These are phyloP conservation scores for Phytopythium ostracodes DNA, from an alignment of 352 stramenopile genomes.

Conservation along the genomic window DNA sequence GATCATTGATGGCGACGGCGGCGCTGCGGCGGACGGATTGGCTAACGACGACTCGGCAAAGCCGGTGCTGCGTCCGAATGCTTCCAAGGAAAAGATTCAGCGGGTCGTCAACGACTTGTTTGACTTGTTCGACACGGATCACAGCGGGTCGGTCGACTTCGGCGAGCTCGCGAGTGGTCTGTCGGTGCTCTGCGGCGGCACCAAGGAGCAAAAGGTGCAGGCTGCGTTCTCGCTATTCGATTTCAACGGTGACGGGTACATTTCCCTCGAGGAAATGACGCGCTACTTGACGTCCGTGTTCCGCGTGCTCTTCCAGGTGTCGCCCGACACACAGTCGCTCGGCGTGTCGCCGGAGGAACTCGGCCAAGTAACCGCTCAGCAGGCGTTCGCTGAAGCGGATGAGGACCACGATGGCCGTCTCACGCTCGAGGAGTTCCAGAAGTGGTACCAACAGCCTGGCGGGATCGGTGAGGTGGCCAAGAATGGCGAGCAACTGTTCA, in stretches of 20 bases:
- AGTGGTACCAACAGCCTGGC: slow-evolving; percentile 78
- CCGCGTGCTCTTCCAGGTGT: slow-evolving; percentile 82
- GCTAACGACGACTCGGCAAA: slow-evolving; percentile 7
- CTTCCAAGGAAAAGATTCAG: slow-evolving; percentile 34
- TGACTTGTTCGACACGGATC: slow-evolving; percentile 75
- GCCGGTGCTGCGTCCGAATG: slow-evolving; percentile 8
- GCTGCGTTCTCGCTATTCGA: slow-evolving; percentile 86
- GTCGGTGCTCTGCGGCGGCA: slow-evolving; percentile 79
- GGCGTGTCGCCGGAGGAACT: slow-evolving; percentile 74
- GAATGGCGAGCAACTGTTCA: slow-evolving; percentile 77
- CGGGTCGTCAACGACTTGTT: slow-evolving; percentile 69
- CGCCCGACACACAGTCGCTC: slow-evolving; percentile 48
- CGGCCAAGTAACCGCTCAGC: slow-evolving; percentile 69
- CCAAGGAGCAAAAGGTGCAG: slow-evolving; percentile 83
- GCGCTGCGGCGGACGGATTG: not conserved
- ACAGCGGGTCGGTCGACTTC: slow-evolving; percentile 78
- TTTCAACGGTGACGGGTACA: slow-evolving; percentile 87
- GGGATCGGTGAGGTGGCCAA: slow-evolving; percentile 74
- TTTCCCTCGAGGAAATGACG: slow-evolving; percentile 84
- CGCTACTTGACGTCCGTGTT: slow-evolving; percentile 88
- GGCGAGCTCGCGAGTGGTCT: slow-evolving; percentile 77
- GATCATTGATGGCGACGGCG: slow-evolving; percentile 32
- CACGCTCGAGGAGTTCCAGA: slow-evolving; percentile 83
- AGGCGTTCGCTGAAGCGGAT: slow-evolving; percentile 71
- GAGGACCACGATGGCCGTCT: slow-evolving; percentile 69